Evolutionary conservation across 805 yeast species (phyloP).

Genomic region (Saccharomyces jurei): DNA sequence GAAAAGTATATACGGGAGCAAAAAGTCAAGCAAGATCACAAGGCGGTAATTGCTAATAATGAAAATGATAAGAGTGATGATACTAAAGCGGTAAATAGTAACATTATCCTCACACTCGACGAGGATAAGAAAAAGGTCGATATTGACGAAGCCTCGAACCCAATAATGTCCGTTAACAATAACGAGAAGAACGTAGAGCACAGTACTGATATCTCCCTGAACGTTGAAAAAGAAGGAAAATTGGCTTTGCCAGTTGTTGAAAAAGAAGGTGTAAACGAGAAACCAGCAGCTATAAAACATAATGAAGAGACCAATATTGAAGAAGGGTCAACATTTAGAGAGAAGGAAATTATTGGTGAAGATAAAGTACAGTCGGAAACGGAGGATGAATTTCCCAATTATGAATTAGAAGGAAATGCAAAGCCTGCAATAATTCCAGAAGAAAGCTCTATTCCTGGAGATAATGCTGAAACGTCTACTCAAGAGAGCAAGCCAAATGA

Average conservation of each 20-base stretch:
- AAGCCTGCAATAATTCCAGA: neutral
- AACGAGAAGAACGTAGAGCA: neutral
- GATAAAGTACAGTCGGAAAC: neutral
- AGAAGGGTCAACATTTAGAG: neutral
- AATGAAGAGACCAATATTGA: neutral
- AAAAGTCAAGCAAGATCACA: neutral
- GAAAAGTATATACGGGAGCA: neutral
- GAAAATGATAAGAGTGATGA: neutral
- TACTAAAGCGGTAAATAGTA: neutral
- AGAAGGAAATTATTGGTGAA: neutral
- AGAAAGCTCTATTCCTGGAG: neutral
- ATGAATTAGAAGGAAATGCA: neutral
- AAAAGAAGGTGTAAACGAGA: neutral
- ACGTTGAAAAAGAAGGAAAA: neutral
- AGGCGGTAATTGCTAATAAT: neutral
- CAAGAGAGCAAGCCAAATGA: neutral
- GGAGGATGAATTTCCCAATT: neutral
- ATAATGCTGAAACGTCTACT: neutral
- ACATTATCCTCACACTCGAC: neutral
- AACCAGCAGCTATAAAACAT: neutral
- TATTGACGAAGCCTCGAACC: neutral
- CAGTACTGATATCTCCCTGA: neutral
- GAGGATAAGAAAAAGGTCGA: neutral
- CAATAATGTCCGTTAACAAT: neutral
- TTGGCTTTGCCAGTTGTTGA: neutral